Evolutionary conservation across 192 early-diverging fungal genomes (phyloP).

Genomic region (Rhizophagus prolifer): DNA sequence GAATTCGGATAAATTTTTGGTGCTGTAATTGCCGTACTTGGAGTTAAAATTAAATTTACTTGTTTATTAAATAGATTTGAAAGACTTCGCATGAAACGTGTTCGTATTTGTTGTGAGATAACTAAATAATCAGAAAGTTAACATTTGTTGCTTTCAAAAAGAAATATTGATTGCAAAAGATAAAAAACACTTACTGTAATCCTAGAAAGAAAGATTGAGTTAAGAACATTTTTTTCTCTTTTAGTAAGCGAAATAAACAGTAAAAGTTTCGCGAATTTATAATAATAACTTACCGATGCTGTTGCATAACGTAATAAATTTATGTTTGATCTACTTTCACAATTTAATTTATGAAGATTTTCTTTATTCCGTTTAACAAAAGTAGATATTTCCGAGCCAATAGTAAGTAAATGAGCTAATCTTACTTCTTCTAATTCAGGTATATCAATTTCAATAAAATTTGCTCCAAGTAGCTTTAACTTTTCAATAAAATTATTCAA

Average conservation of each 20-base stretch:
- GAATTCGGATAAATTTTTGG: slow-evolving; percentile 50
- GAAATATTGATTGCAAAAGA: neutral
- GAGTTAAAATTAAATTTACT: slow-evolving; percentile 65
- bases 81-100: slow-evolving; percentile 54
- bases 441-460: slow-evolving; percentile 59
- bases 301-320: neutral
- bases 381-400: slow-evolving; percentile 55
- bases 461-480: slow-evolving; percentile 53
- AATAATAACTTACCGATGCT: neutral
- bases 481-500: slow-evolving; percentile 38
- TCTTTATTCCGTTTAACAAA: neutral
- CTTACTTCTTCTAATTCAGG: slow-evolving; percentile 56
- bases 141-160: neutral
- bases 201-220: slow-evolving; percentile 28
- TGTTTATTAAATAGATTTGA: slow-evolving; percentile 47
- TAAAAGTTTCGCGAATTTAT: slow-evolving; percentile 31
- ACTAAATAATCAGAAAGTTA: slow-evolving; percentile 32
- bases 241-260: slow-evolving; percentile 35
- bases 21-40: slow-evolving; percentile 56
- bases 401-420: slow-evolving; percentile 64
- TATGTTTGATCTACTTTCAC: neutral
- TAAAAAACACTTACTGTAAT: slow-evolving; percentile 27
- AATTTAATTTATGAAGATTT: neutral
- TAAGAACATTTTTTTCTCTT: slow-evolving; percentile 1
- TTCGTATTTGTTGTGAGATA: slow-evolving; percentile 50